Evolutionary conservation across 805 yeast genomes (phyloP).

Genomic region (Vanderwaltozyma tropicalis): DNA sequence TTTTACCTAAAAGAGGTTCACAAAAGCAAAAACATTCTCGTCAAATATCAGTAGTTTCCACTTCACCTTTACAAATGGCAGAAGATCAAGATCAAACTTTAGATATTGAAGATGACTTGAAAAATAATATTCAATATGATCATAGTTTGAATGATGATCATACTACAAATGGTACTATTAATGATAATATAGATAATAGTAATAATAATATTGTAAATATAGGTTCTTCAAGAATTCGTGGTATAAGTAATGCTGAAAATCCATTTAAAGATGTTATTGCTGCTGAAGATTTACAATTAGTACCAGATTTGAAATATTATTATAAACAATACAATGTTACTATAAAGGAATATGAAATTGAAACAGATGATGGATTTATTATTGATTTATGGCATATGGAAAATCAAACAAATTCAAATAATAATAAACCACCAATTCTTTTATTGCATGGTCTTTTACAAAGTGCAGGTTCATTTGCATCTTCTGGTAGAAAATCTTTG

Average conservation of each 20-base stretch:
- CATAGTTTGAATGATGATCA: slow-evolving; percentile 17
- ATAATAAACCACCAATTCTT: slow-evolving; percentile 49
- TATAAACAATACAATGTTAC: slow-evolving; percentile 50
- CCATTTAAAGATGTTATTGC: slow-evolving; percentile 20
- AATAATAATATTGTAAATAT: not conserved
- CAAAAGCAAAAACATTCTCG: not conserved
- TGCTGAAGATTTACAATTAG: slow-evolving; percentile 28
- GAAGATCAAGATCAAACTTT: slow-evolving; percentile 1
- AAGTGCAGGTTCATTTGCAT: slow-evolving; percentile 74
- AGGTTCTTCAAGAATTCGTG: not conserved
- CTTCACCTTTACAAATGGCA: not conserved
- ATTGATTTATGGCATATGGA: slow-evolving; percentile 47
- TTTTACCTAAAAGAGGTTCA: slow-evolving; percentile 5
- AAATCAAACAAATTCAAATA: slow-evolving; percentile 8
- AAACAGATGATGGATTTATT: slow-evolving; percentile 73
- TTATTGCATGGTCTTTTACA: slow-evolving; percentile 82
- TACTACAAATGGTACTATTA: not conserved
- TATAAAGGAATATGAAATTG: slow-evolving; percentile 46
- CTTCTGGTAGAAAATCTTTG: slow-evolving; percentile 72
- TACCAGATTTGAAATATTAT: slow-evolving; percentile 57
- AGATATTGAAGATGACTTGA: slow-evolving; percentile 15
- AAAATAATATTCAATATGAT: slow-evolving; percentile 23
- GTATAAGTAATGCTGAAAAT: slow-evolving; percentile 7
- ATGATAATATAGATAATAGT: not conserved
- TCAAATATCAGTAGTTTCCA: not conserved